Percentiles rank a stretch among this genome's conserved stretches.
Conservation (phyloP, 176 grass and related monocot species). For the Oryza longistaminata region DNA sequence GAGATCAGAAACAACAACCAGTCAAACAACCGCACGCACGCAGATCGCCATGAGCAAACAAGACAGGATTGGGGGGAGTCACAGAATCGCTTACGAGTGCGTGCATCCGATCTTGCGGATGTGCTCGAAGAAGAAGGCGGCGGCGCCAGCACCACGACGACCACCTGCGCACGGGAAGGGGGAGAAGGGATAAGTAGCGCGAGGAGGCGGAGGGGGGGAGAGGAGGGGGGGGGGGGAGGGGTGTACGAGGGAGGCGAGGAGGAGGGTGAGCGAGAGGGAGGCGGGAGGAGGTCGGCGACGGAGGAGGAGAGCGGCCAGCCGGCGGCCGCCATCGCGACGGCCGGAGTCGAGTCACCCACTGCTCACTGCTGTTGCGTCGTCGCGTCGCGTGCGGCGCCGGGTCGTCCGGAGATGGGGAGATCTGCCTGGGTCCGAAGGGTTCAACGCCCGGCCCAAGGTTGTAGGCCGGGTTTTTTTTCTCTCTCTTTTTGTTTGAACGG, state of each 20-base stretch:
- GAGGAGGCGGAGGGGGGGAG: not conserved
- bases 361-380: not conserved
- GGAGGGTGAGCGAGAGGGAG: slow-evolving; percentile 53
- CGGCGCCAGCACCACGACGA: slow-evolving; percentile 43
- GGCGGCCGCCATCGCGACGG: slow-evolving; percentile 36
- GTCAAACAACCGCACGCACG: slow-evolving; percentile 31
- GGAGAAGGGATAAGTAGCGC: not conserved
- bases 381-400: slow-evolving; percentile 12
- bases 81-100: slow-evolving; percentile 58
- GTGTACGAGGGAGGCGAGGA: slow-evolving; percentile 58
- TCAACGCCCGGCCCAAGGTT: not conserved
- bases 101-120: slow-evolving; percentile 79
- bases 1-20: slow-evolving; percentile 38
- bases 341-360: slow-evolving; percentile 23
- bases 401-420: slow-evolving; percentile 17
- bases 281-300: slow-evolving; percentile 35
- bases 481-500: no score
- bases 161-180: slow-evolving; percentile 47
- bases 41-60: slow-evolving; percentile 16
- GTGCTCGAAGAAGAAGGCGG: slow-evolving; percentile 83
- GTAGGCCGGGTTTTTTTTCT: no score
- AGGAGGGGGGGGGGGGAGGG: not conserved
- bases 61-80: not conserved
- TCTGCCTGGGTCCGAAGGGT: not conserved
- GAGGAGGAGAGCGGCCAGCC: slow-evolving; percentile 54